Evolutionary conservation across 202 grass and related monocot genomes (phyloP), one percentile per base, ranked within the genome.

Genomic region (Carex sylvatica): DNA sequence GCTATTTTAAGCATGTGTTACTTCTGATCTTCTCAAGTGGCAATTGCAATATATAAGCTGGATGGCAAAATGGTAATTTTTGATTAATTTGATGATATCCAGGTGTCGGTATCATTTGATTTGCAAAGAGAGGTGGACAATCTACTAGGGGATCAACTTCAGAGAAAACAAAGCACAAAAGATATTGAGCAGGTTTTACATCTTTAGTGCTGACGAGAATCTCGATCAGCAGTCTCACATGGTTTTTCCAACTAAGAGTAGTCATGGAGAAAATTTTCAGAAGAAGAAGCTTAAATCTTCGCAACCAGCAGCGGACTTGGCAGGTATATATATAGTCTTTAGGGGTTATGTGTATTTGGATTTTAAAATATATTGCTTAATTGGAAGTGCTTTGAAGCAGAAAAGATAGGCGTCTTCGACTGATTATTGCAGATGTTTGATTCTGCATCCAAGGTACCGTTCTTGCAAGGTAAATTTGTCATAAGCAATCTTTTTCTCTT

Each of bases 41-140:
- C 23, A 9, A 54, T 74, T 74, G 5, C 47, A 31, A 74, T 54
- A 53, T 30, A 2, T 74, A 5, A 74, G 12, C 46, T 74, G 5
- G 71, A 55, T 55, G 49, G 24, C 47, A 54, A 55, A 73, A 75
- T 31, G 26, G 13, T 75, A 61, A 62, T 83, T 78, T 14, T 14
- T 81, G 30, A 78, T 79, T 71, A 74, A 60, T 16, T 74, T 93
- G 62, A 20, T 88, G 13, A 56, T 56, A 5, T 73, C 49, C 33
- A 98, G 95, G 92, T 98, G 65, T 90, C 92, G 80, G 86, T 98
- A 84, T 92, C 95, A 65, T 44, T 70, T 87, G 87, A 89, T 56
- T 88, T 98, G 89, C 95, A 95, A 86, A 98, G 95, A 93, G 92
- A 98, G 87, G 95, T 98, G 55, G 89, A 98, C 84, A 84, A 78